Evolutionary conservation across 768 basidiomycete genomes (phyloP), one percentile per base, ranked within the genome.

Genomic region (Agrocybe pediades): DNA sequence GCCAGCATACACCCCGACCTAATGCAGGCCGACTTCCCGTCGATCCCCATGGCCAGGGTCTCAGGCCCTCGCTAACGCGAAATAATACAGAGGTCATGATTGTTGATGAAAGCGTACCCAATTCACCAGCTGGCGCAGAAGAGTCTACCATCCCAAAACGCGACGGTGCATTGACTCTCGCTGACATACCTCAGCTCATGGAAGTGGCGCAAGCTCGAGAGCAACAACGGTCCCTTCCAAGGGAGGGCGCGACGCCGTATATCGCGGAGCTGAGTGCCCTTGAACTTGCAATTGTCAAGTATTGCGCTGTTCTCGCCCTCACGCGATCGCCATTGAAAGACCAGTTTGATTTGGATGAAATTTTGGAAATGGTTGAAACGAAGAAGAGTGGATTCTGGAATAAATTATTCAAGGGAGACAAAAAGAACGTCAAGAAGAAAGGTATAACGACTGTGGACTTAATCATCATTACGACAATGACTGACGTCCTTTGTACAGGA

Each of bases 301-400:
- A 98, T 68, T 88, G 86, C 51, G 94, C 95, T 2, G 84, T 98
- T 2, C 77, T 95, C 6, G 82, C 85, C 7, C 76, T 99, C 42
- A 83, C 85, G 56, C 81, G 87, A 58, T 92, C 89, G 3, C 84
- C 89, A 9, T 71, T 98, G 25, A 84, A 80, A 59, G 90, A 93
- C 56, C 83, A 88, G 48, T 85, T 94, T 51, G 94, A 96, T 60
- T 65, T 98, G 60, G 97, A 98, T 56, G 97, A 99, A 66, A 78
- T 98, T 49, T 69, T 98, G 60, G 96, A 98, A 71, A 76, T 97
- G 68, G 84, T 99, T 24, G 95, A 98, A 68, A 78, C 78, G 19
- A 92, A 96, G 79, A 98, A 96, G 78, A 87, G 84, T 55, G 90
- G 89, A 17, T 97, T 97, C 72, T 99, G 95, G 95, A 90, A 91